phyloP scores from a whole-genome alignment of 2,329 filamentous ascomycete genomes.

The Chaetomium sp. region DNA sequence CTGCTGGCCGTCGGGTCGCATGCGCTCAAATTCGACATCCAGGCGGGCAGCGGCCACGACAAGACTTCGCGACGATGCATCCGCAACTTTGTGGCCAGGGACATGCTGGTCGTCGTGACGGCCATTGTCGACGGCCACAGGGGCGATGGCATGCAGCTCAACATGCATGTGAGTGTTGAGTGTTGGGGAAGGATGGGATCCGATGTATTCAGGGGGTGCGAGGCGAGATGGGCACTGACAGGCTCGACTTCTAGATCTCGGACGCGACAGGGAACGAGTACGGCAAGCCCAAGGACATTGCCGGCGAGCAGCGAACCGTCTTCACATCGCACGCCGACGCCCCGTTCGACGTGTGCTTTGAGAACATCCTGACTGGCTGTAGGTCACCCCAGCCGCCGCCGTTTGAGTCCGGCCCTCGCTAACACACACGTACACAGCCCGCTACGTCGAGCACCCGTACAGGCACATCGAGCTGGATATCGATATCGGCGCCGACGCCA shows the following conservation, averaged over 20 bases:
- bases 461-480: constrained; percentile 89
- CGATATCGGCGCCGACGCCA: constrained; percentile 94
- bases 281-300: constrained; percentile 84
- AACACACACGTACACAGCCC: constrained; percentile 27
- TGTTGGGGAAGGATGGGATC: constrained; percentile 31
- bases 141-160: constrained; percentile 89
- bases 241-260: constrained; percentile 67
- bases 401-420: neutral
- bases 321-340: constrained; percentile 93
- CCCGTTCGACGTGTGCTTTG: constrained; percentile 95
- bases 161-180: constrained; percentile 81
- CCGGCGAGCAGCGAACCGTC: constrained; percentile 86
- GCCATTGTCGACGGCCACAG: constrained; percentile 81
- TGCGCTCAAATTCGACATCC: constrained; percentile 92
- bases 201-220: neutral
- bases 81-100: constrained; percentile 89
- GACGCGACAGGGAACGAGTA: constrained; percentile 97
- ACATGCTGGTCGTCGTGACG: constrained; percentile 94
- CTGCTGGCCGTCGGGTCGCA: constrained; percentile 56
- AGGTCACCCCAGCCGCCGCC: constrained; percentile 44
- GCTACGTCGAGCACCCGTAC: constrained; percentile 51
- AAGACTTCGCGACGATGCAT: constrained; percentile 80
- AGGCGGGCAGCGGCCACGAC: constrained; percentile 63
- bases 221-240: constrained; percentile 20
- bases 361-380: constrained; percentile 76